phyloP scores from a whole-genome alignment of 495 filamentous ascomycete genomes.

The Aspergillus heteromorphus region DNA sequence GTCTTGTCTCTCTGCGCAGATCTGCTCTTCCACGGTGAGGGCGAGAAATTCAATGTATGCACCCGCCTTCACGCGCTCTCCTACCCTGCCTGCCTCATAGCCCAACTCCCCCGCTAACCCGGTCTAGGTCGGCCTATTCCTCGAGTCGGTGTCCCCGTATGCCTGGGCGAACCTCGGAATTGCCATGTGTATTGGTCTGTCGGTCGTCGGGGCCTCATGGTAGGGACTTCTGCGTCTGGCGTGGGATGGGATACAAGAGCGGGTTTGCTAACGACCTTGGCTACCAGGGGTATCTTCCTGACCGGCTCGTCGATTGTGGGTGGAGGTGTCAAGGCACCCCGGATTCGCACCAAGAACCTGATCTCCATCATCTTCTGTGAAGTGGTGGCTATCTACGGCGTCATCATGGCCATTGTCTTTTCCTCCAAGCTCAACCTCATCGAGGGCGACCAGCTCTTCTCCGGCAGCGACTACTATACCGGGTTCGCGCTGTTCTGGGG shows the following conservation, averaged over 20 bases:
- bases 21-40: conserved; percentile 94
- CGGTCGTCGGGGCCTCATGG: conserved; percentile 96
- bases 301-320: conserved; percentile 98
- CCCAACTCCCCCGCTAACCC: conserved; percentile 18
- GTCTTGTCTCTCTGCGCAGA: conserved; percentile 54
- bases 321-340: conserved; percentile 89
- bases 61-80: neutral
- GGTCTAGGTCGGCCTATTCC: conserved; percentile 79
- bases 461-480: conserved; percentile 79
- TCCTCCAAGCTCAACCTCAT: conserved; percentile 71
- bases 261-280: conserved; percentile 13
- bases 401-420: conserved; percentile 99
- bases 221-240: conserved; percentile 37
- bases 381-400: conserved; percentile 98
- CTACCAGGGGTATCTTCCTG: conserved; percentile 90
- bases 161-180: conserved; percentile 91
- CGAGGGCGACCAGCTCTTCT: conserved; percentile 47
- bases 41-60: conserved; percentile 93
- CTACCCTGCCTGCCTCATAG: neutral
- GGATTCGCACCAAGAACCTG: conserved; percentile 97
- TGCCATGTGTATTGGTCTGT: conserved; percentile 88
- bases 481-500: conserved; percentile 96
- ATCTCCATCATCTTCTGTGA: conserved; percentile 99
- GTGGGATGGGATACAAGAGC: neutral
- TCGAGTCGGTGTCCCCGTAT: conserved; percentile 90